Evolutionary conservation across 2,329 filamentous ascomycete species (phyloP).

Genomic region (Penicillium janthinellum): DNA sequence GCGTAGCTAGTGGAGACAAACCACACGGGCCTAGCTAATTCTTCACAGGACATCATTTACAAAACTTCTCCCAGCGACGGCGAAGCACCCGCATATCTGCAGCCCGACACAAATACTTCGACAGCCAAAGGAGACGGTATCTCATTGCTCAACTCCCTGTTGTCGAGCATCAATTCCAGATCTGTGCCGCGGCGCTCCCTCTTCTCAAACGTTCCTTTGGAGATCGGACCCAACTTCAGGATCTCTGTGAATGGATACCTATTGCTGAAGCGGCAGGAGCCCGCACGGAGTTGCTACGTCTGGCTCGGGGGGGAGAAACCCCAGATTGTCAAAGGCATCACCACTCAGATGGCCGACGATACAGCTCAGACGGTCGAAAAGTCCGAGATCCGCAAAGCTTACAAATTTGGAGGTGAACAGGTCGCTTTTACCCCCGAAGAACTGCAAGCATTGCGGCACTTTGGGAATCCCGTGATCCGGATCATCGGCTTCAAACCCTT

Average conservation of each 20-base stretch:
- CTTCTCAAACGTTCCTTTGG: slow-evolving; percentile 84
- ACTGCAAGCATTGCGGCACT: slow-evolving; percentile 73
- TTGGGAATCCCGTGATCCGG: slow-evolving; percentile 79
- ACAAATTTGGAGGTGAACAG: slow-evolving; percentile 91
- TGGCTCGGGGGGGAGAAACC: slow-evolving; percentile 84
- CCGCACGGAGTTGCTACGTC: slow-evolving; percentile 80
- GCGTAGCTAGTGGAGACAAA: slow-evolving; percentile 31
- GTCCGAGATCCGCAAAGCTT: slow-evolving; percentile 82
- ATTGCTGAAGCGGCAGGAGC: slow-evolving; percentile 78
- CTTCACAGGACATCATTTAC: slow-evolving; percentile 80
- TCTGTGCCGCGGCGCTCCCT: slow-evolving; percentile 81
- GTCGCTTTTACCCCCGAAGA: slow-evolving; percentile 86
- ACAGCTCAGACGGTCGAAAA: slow-evolving; percentile 77
- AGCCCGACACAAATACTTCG: slow-evolving; percentile 55
- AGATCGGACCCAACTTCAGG: slow-evolving; percentile 78
- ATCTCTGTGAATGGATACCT: slow-evolving; percentile 96
- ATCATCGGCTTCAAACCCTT: slow-evolving; percentile 93
- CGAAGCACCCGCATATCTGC: slow-evolving; percentile 61
- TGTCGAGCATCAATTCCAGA: slow-evolving; percentile 88
- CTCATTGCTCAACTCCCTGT: slow-evolving; percentile 73
- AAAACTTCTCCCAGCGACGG: slow-evolving; percentile 70
- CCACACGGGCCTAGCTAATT: slow-evolving; percentile 12
- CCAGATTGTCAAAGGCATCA: slow-evolving; percentile 75
- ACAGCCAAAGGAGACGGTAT: slow-evolving; percentile 74
- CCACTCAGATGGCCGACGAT: slow-evolving; percentile 75